Conservation (phyloP, 2,329 filamentous ascomycete genomes). For the Tolypocladium capitatum region DNA sequence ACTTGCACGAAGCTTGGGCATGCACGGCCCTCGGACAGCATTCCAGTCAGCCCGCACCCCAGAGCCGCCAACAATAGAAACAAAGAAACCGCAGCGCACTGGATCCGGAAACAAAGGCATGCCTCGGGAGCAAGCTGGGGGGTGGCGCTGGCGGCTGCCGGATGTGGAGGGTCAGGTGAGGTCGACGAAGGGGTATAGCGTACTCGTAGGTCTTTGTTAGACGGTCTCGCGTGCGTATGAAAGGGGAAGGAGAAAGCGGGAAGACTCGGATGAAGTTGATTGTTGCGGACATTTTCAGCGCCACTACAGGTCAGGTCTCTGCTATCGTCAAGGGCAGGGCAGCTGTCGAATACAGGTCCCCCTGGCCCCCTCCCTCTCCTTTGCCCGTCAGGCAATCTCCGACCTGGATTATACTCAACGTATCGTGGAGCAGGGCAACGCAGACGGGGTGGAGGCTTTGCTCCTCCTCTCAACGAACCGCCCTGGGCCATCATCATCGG, state of each 20-base stretch:
- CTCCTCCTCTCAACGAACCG: neutral
- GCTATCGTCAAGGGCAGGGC: neutral
- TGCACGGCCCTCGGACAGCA: neutral
- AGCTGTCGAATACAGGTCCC: neutral
- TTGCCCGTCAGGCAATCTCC: no score
- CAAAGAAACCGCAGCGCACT: neutral
- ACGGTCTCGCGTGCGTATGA: no score
- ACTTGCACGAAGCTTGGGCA: neutral
- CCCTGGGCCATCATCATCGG: neutral
- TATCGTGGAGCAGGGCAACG: neutral
- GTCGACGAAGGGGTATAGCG: neutral
- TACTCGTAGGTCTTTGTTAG: neutral
- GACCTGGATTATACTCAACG: no score
- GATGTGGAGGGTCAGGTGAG: neutral
- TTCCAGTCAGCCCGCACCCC: neutral
- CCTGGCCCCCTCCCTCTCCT: no score
- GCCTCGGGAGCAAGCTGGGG: neutral
- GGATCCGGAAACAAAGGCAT: neutral
- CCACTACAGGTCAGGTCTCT: no score
- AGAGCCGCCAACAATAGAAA: neutral
- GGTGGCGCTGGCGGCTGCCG: neutral
- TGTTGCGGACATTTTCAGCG: no score
- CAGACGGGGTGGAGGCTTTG: neutral
- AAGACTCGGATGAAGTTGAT: neutral
- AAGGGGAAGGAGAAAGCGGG: neutral